Percentiles rank a stretch among this genome's conserved stretches.
Evolutionary conservation across 164 flowering plant species (phyloP).

Genomic region (Umbellularia californica): DNA sequence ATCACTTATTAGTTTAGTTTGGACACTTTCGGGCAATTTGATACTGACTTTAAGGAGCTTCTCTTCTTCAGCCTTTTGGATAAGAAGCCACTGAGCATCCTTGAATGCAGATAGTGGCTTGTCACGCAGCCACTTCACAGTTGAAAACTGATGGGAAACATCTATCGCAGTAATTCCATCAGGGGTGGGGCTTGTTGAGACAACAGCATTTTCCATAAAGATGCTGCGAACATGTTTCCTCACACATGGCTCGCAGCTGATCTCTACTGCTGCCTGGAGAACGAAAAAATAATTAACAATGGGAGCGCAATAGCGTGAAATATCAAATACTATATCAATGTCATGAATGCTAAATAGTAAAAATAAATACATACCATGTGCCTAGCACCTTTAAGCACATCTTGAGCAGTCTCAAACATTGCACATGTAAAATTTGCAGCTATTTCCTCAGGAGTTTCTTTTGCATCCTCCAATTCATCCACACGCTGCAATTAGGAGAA

Average conservation of each 20-base stretch:
- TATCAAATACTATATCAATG: background rate
- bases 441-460: conserved; percentile 86
- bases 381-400: conserved; percentile 87
- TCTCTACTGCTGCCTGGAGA: conserved; percentile 54
- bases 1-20: conserved; percentile 49
- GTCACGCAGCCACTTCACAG: conserved; percentile 75
- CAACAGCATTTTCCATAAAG: conserved; percentile 66
- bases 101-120: conserved; percentile 73
- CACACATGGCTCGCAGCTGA: conserved; percentile 86
- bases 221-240: conserved; percentile 72
- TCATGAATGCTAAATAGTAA: background rate
- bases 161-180: conserved; percentile 74
- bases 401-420: conserved; percentile 74
- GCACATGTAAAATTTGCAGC: conserved; percentile 77
- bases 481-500: conserved; percentile 14
- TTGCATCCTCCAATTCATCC: conserved; percentile 80
- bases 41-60: conserved; percentile 77
- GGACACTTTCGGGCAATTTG: conserved; percentile 46
- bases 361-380: conserved; percentile 66
- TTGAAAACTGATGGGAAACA: conserved; percentile 79
- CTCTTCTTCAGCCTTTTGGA: conserved; percentile 96
- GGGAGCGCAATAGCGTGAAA: background rate
- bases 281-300: background rate
- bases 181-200: conserved; percentile 78
- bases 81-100: conserved; percentile 94